Evolutionary conservation across 164 flowering plant species (phyloP).

Genomic region (Magnolia officinalis): DNA sequence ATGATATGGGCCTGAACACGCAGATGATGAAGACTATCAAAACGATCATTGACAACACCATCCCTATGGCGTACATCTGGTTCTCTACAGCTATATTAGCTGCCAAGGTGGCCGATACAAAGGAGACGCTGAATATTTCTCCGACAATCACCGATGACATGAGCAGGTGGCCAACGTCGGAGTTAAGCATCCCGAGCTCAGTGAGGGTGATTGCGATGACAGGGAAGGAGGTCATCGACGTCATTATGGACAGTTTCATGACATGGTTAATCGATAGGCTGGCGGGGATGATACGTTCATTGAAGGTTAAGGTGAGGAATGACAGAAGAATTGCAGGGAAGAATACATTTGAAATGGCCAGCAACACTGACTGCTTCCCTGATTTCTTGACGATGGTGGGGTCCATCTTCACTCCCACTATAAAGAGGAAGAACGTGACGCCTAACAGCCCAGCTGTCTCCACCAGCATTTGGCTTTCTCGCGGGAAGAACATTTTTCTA

Average conservation of each 20-base stretch:
- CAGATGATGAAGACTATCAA: neutral
- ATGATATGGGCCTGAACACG: conserved; percentile 11
- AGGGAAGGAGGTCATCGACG: conserved; percentile 45
- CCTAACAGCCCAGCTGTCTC: neutral
- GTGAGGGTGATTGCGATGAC: conserved; percentile 37
- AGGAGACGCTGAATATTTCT: conserved; percentile 26
- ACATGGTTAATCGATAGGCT: neutral
- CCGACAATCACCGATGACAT: conserved; percentile 29
- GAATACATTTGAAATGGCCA: neutral
- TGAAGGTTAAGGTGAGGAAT: neutral
- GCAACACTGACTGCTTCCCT: neutral
- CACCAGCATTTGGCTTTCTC: neutral
- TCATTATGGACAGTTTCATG: too few relatives aligned
- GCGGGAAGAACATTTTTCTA: neutral
- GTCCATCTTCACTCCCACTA: neutral
- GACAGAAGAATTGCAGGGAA: neutral
- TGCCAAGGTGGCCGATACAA: neutral
- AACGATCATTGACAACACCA: conserved; percentile 20
- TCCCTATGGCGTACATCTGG: conserved; percentile 27
- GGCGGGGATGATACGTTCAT: neutral
- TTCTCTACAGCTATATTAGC: conserved; percentile 3
- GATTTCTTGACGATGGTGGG: neutral
- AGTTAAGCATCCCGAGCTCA: conserved; percentile 60
- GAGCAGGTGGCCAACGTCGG: conserved; percentile 54
- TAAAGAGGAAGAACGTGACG: neutral